Evolutionary conservation across 1,284 basidiomycete genomes (phyloP).

Genomic region (Inonotus obliquus): DNA sequence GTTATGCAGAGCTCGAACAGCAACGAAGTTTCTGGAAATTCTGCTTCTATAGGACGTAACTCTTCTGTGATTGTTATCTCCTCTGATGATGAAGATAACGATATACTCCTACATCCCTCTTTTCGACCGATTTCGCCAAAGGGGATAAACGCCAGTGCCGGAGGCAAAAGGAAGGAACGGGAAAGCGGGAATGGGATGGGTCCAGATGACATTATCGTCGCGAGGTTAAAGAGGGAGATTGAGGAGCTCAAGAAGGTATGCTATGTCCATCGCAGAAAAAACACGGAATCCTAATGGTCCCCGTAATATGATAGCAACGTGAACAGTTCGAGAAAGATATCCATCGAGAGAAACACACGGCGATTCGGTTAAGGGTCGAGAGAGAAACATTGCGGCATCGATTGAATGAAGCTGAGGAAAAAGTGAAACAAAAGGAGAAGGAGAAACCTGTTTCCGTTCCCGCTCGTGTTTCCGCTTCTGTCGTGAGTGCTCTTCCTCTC

Average conservation of each 20-base stretch:
- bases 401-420: neutral
- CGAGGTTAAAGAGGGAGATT: neutral
- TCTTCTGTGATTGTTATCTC: constrained; percentile 1
- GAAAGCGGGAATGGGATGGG: neutral
- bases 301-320: neutral
- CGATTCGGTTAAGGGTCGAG: neutral
- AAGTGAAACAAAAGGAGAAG: neutral
- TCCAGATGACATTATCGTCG: neutral
- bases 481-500: too few relatives aligned
- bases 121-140: neutral
- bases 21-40: neutral
- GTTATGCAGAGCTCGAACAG: too few relatives aligned
- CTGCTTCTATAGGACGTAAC: neutral
- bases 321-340: neutral
- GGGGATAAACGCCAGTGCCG: neutral
- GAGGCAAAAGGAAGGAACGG: neutral
- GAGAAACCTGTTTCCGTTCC: neutral
- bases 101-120: neutral
- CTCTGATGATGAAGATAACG: neutral
- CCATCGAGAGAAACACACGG: neutral
- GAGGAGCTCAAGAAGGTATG: constrained; percentile 8
- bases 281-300: too few relatives aligned
- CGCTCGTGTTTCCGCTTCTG: neutral
- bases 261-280: too few relatives aligned
- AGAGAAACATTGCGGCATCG: neutral